A percentile compares a stretch with the other conserved stretches of the same genome.
Evolutionary conservation across 2,329 filamentous ascomycete species (phyloP).

Genomic region (Aspergillus tanneri): DNA sequence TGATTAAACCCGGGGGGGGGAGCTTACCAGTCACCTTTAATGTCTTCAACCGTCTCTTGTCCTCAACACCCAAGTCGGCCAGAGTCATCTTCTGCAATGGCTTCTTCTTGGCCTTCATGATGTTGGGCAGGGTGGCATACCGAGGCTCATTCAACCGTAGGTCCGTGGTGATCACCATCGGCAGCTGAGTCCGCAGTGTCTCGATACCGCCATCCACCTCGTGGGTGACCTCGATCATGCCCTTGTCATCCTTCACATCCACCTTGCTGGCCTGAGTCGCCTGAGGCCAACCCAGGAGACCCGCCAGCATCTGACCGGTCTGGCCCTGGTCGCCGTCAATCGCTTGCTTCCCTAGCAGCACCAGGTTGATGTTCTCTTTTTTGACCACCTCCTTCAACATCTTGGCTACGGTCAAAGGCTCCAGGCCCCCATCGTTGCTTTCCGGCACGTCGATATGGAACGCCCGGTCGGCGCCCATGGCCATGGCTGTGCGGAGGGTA

Average conservation of each 20-base stretch:
- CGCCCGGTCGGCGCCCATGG: constrained; percentile 92
- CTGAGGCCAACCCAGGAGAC: constrained; percentile 86
- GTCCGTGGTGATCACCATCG: constrained; percentile 94
- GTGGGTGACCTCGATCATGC: constrained; percentile 72
- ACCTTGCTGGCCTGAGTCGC: constrained; percentile 90
- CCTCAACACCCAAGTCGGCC: constrained; percentile 75
- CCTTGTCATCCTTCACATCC: constrained; percentile 66
- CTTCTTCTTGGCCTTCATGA: constrained; percentile 99
- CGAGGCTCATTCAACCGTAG: constrained; percentile 90
- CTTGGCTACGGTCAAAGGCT: constrained; percentile 92
- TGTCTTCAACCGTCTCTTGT: constrained; percentile 75
- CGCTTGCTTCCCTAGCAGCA: constrained; percentile 94
- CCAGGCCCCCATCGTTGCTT: constrained; percentile 64
- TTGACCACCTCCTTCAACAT: constrained; percentile 76
- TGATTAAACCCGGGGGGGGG: not conserved
- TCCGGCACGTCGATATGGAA: constrained; percentile 83
- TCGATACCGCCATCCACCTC: constrained; percentile 96
- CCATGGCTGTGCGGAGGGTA: constrained; percentile 92
- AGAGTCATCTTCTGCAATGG: constrained; percentile 88
- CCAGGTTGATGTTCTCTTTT: constrained; percentile 83
- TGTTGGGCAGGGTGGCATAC: constrained; percentile 93
- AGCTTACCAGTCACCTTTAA: constrained; percentile 78
- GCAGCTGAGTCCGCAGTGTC: constrained; percentile 80
- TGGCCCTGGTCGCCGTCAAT: constrained; percentile 96
- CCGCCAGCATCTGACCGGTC: constrained; percentile 97